Percentiles rank a stretch among this genome's conserved stretches.
Evolutionary conservation across 2,329 filamentous ascomycete genomes (phyloP).

Genomic region (Fusarium staphyleae): DNA sequence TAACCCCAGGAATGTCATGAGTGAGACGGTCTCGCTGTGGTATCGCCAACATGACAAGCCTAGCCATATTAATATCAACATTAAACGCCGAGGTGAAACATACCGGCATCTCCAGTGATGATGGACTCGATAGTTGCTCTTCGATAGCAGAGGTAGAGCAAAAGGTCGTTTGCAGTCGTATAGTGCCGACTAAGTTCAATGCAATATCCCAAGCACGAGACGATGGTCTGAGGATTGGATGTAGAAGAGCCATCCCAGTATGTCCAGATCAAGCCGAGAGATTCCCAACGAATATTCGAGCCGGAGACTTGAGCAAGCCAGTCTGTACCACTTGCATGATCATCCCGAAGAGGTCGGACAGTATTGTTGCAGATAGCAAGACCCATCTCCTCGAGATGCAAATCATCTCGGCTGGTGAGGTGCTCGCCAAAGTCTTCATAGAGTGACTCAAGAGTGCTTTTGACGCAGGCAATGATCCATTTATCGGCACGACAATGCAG

Average conservation of each 20-base stretch:
- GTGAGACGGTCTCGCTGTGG: slow-evolving; percentile 47
- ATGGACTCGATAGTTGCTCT: slow-evolving; percentile 48
- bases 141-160: slow-evolving; percentile 49
- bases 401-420: slow-evolving; percentile 37
- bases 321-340: slow-evolving; percentile 44
- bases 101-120: slow-evolving; percentile 51
- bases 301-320: slow-evolving; percentile 52
- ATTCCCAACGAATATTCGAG: slow-evolving; percentile 52
- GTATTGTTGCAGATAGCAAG: slow-evolving; percentile 50
- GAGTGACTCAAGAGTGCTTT: slow-evolving; percentile 44
- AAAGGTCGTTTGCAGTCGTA: slow-evolving; percentile 46
- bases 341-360: slow-evolving; percentile 45
- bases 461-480: slow-evolving; percentile 45
- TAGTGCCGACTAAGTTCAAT: slow-evolving; percentile 44
- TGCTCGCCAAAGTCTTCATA: slow-evolving; percentile 44
- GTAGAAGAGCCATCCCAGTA: slow-evolving; percentile 25
- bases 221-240: neutral
- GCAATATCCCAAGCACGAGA: slow-evolving; percentile 40
- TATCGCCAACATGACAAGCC: slow-evolving; percentile 49
- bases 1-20: slow-evolving; percentile 48
- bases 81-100: slow-evolving; percentile 11
- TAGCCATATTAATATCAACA: slow-evolving; percentile 20
- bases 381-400: slow-evolving; percentile 48
- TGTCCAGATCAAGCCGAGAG: slow-evolving; percentile 49
- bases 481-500: slow-evolving; percentile 37